Evolutionary conservation across 2,329 filamentous ascomycete genomes (phyloP).

Genomic region (Cordyceps tenuipes): DNA sequence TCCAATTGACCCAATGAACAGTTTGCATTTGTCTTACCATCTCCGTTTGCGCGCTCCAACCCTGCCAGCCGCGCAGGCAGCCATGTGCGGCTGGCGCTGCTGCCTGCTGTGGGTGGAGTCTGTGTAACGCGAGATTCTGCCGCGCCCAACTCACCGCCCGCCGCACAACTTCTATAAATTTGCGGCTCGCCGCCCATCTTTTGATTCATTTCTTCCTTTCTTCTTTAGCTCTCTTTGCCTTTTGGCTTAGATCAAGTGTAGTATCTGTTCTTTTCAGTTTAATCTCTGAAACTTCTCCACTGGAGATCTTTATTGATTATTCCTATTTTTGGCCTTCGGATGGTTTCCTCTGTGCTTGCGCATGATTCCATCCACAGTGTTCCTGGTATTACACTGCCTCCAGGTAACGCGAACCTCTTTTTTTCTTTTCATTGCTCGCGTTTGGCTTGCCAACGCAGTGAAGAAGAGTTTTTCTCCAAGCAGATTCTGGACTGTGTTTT

Average conservation of each 20-base stretch:
- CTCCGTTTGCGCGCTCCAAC: not conserved
- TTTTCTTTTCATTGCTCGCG: slow-evolving; percentile 32
- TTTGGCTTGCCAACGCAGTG: slow-evolving; percentile 29
- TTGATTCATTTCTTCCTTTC: slow-evolving; percentile 21
- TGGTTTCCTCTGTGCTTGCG: slow-evolving; percentile 34
- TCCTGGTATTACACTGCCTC: slow-evolving; percentile 39
- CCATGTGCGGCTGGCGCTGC: not conserved
- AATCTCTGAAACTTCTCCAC: slow-evolving; percentile 82
- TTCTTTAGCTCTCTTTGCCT: slow-evolving; percentile 39
- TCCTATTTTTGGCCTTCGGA: slow-evolving; percentile 49
- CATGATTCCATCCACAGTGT: slow-evolving; percentile 32
- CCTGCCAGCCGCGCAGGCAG: not conserved
- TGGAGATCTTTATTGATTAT: slow-evolving; percentile 68
- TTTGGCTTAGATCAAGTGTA: slow-evolving; percentile 87
- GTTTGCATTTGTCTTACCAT: not conserved
- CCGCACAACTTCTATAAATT: slow-evolving; percentile 20
- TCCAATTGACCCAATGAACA: slow-evolving; percentile 1
- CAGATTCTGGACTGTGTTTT: not conserved
- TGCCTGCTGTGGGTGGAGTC: not conserved
- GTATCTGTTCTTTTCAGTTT: slow-evolving; percentile 97
- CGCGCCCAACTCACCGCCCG: slow-evolving; percentile 15
- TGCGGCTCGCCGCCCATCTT: slow-evolving; percentile 15
- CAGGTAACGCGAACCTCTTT: slow-evolving; percentile 31
- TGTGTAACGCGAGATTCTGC: slow-evolving; percentile 4
- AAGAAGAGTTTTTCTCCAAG: slow-evolving; percentile 32